Evolutionary conservation across 2,329 filamentous ascomycete species (phyloP).

Genomic region (Alternaria rosae): DNA sequence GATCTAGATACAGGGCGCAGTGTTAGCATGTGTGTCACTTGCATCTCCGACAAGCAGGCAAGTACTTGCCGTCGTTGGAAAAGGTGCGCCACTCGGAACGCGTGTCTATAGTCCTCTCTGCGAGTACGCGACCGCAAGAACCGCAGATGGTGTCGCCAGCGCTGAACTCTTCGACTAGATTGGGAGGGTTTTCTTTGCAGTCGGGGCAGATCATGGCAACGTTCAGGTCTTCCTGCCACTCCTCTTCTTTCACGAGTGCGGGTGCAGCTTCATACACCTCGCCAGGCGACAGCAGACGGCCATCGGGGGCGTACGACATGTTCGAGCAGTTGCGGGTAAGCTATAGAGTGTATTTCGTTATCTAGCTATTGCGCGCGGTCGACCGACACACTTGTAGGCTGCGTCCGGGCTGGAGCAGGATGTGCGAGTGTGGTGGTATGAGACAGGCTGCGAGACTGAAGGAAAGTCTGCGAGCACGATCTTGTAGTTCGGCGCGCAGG

Average conservation of each 20-base stretch:
- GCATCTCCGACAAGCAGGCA: neutral
- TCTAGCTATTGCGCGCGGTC: conserved; percentile 25
- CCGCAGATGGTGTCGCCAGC: conserved; percentile 92
- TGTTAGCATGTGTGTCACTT: conserved; percentile 1
- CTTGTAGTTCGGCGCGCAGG: conserved; percentile 10
- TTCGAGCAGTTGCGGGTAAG: conserved; percentile 12
- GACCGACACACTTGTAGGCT: conserved; percentile 19
- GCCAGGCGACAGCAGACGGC: conserved; percentile 53
- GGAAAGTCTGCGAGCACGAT: neutral
- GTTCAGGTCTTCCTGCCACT: conserved; percentile 85
- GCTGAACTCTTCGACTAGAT: conserved; percentile 90
- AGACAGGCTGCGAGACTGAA: conserved; percentile 22
- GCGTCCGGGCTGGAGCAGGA: conserved; percentile 23
- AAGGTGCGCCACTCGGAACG: conserved; percentile 99
- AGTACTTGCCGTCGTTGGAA: conserved; percentile 76
- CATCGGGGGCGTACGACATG: conserved; percentile 46
- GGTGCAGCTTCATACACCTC: conserved; percentile 52
- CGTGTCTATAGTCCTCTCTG: conserved; percentile 90
- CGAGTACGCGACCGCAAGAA: conserved; percentile 89
- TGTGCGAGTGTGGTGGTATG: conserved; percentile 26
- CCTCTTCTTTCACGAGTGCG: conserved; percentile 45
- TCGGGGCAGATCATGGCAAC: conserved; percentile 85
- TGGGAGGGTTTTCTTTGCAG: conserved; percentile 90
- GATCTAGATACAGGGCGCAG: conserved; percentile 56
- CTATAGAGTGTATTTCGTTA: conserved; percentile 14